Base-by-base conservation (phyloP, 1,284 basidiomycete species). In the Rhizoctonia solani region DNA sequence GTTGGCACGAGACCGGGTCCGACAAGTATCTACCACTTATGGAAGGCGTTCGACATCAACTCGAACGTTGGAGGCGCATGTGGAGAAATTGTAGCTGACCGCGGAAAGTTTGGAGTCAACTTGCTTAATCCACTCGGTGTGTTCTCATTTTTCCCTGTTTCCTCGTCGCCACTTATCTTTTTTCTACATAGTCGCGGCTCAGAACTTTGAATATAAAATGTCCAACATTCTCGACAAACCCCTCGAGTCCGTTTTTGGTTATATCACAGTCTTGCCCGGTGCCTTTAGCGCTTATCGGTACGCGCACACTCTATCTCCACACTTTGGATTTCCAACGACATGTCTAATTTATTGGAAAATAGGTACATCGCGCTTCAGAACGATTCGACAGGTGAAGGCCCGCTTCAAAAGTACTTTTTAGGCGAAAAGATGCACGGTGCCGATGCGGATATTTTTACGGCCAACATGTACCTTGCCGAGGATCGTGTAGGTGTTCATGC, bases 131-230 rank as follows among this genome's bases (percentile, higher is more conserved):
- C 94, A 0, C 81, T 95, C 0, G 87, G 87, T 75, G 75, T 73
- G 82, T 80, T 14, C 73, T 74, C 59, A 74, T 76, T 71, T 72
- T 29, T 54, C 46, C 27, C 58, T 42, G 23, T 52, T 58, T 34
- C 58, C 37, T 66, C 32, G 56, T n/a, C n/a, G n/a, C n/a, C n/a
- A n/a, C n/a, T n/a, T 53, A 21, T 34, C 25, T 34, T 8, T 8
- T 8, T 16, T 27, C 55, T 27, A 11, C 16, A 3, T 68, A 77
- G 89, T 91, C 19, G 93, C 93, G 4, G 92, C 93, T 16, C 93
- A 95, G 80, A 95, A 95, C 76, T 95, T 95, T 71, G 95, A 97
- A 79, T 98, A 98, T 81, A 97, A 97, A 83, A 95, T 96, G 90
- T 90, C 87, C 54, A 95, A 94, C 74, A 95, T 95, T 71, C 76